Evolutionary conservation across 768 basidiomycete species (phyloP).

Genomic region (Naematelia encephala): DNA sequence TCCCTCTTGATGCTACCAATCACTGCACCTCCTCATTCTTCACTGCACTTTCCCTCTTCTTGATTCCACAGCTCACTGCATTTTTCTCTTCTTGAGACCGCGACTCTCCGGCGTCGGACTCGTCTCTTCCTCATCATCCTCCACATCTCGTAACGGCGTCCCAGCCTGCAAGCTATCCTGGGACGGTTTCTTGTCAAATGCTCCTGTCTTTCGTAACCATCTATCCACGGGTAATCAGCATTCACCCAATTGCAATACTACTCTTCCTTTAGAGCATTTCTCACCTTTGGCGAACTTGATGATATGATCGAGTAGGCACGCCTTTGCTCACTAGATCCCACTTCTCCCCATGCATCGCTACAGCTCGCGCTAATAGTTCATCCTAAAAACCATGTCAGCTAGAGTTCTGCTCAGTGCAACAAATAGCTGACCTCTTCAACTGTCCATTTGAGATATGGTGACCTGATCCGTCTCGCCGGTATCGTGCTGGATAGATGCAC

Average conservation of each 20-base stretch:
- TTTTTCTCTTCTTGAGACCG: neutral
- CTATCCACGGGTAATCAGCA: slow-evolving; percentile 14
- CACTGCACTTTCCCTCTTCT: no score
- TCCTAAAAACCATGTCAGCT: slow-evolving; percentile 26
- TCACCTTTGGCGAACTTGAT: slow-evolving; percentile 46
- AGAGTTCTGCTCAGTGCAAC: no score
- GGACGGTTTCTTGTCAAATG: slow-evolving; percentile 41
- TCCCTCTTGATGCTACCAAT: no score
- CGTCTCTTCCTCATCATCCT: slow-evolving; percentile 5
- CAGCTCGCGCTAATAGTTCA: slow-evolving; percentile 43
- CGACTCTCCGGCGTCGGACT: slow-evolving; percentile 8
- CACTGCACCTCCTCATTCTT: no score
- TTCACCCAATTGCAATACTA: neutral
- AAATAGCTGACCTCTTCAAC: slow-evolving; percentile 41
- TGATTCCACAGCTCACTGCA: neutral
- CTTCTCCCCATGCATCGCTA: slow-evolving; percentile 46
- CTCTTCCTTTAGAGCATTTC: slow-evolving; percentile 4
- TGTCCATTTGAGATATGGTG: slow-evolving; percentile 48
- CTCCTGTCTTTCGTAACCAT: slow-evolving; percentile 47
- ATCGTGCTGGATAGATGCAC: slow-evolving; percentile 43
- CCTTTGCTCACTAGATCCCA: slow-evolving; percentile 48
- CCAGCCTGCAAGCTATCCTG: neutral
- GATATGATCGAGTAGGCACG: slow-evolving; percentile 43
- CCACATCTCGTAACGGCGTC: neutral
- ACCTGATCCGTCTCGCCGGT: slow-evolving; percentile 38